Percentiles rank a stretch among this genome's conserved stretches.
Conservation (phyloP, 2,329 filamentous ascomycete species). For the Aspergillus calidoustus region DNA sequence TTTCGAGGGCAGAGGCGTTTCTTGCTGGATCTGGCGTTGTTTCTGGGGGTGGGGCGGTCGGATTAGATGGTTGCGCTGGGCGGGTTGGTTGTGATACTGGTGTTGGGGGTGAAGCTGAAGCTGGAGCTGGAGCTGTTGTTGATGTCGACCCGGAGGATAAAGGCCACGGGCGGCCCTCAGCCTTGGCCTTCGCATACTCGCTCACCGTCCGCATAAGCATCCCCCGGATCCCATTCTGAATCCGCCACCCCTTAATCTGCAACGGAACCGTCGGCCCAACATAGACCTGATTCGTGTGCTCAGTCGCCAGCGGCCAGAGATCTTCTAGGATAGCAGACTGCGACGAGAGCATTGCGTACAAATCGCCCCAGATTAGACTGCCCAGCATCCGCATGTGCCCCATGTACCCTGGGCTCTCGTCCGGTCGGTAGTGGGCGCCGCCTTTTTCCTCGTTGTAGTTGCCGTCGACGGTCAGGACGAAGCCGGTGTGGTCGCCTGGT, state of each 20-base stretch:
- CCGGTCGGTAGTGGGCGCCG: conserved; percentile 14
- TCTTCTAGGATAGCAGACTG: conserved; percentile 27
- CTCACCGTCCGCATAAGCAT: not conserved
- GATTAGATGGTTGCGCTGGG: no score
- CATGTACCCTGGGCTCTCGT: conserved; percentile 28
- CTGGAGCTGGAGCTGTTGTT: not conserved
- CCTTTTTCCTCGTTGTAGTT: conserved; percentile 22
- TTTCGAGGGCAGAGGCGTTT: not conserved
- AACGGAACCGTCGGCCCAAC: not conserved
- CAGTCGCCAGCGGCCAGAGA: conserved; percentile 28
- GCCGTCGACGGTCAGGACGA: conserved; percentile 33
- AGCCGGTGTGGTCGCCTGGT: conserved; percentile 27
- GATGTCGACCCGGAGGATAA: no score
- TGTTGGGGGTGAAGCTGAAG: not conserved
- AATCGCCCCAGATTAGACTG: conserved; percentile 37
- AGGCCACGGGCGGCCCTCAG: not conserved
- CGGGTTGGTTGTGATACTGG: not conserved
- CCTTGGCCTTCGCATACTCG: not conserved
- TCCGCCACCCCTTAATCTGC: not conserved
- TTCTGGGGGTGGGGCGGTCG: not conserved
- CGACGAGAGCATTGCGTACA: conserved; percentile 26
- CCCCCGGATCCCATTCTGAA: not conserved
- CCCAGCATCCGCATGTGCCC: conserved; percentile 36
- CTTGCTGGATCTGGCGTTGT: not conserved
- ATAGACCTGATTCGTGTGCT: conserved; percentile 12